These are phyloP conservation scores for Penicillium malachiteum DNA, from an alignment of 495 filamentous ascomycete genomes.

Conservation along the genomic window DNA sequence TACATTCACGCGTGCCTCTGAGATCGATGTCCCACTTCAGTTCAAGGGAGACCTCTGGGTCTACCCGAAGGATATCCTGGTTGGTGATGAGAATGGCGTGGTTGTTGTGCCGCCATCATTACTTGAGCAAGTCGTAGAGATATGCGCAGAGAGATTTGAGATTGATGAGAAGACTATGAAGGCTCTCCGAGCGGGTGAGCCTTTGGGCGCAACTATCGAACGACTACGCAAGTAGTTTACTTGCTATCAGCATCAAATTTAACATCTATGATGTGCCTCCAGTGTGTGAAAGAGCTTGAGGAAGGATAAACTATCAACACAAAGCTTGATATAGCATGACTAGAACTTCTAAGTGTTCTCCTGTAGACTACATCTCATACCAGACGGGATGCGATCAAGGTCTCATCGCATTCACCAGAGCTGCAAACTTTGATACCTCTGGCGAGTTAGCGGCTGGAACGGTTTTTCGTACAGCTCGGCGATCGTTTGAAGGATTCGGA, in stretches of 20 bases:
- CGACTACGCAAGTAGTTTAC: constrained; percentile 15
- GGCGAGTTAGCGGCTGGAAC: constrained; percentile 47
- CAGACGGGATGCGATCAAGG: no score
- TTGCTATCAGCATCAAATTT: no score
- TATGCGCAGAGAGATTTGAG: constrained; percentile 19
- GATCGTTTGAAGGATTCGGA: constrained; percentile 58
- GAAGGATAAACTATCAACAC: no score
- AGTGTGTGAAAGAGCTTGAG: no score
- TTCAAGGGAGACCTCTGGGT: constrained; percentile 17
- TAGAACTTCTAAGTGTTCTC: no score
- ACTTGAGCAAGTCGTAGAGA: constrained; percentile 16
- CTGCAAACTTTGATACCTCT: constrained; percentile 40
- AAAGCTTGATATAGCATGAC: no score
- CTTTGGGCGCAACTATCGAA: constrained; percentile 15
- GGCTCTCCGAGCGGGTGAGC: constrained; percentile 16
- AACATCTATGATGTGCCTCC: no score
- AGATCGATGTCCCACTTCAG: constrained; percentile 19
- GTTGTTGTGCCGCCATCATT: constrained; percentile 18
- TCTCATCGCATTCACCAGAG: constrained; percentile 57
- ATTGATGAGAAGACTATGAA: constrained; percentile 23
- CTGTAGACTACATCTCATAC: no score
- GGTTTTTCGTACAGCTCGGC: constrained; percentile 54
- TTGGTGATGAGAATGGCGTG: constrained; percentile 18
- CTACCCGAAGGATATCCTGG: constrained; percentile 12
- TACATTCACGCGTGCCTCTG: constrained; percentile 16